phyloP scores from a whole-genome alignment of 2,329 filamentous ascomycete species.

The Colletotrichum nymphaeae region DNA sequence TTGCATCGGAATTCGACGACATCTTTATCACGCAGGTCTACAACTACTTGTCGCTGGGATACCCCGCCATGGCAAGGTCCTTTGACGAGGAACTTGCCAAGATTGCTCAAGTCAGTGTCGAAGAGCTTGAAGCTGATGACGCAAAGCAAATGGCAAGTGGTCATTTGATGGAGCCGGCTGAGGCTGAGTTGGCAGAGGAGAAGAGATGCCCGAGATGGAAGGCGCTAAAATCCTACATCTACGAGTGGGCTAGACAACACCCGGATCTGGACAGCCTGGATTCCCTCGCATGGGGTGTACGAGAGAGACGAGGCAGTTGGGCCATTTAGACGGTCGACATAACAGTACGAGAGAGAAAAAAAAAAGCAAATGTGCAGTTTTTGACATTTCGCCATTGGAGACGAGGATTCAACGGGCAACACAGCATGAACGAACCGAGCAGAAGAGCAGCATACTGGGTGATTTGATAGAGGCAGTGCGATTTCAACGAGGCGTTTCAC shows the following conservation, averaged over 20 bases:
- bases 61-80: constrained; percentile 83
- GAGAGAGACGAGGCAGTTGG: constrained; percentile 77
- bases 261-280: constrained; percentile 74
- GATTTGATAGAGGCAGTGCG: constrained; percentile 10
- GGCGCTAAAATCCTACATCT: constrained; percentile 84
- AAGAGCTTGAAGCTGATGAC: constrained; percentile 80
- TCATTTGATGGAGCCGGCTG: constrained; percentile 73
- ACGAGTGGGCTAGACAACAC: constrained; percentile 91
- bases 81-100: constrained; percentile 89
- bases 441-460: not conserved
- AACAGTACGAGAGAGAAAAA: not conserved
- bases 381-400: not conserved
- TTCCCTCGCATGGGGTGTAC: constrained; percentile 74
- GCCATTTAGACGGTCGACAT: constrained; percentile 58
- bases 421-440: not conserved
- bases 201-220: constrained; percentile 79
- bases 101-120: constrained; percentile 77
- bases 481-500: constrained; percentile 25
- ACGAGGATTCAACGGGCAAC: not conserved
- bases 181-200: constrained; percentile 54
- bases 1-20: constrained; percentile 79
- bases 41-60: constrained; percentile 94
- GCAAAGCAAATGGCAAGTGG: constrained; percentile 71
- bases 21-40: constrained; percentile 94
- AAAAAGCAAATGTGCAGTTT: no score